These are phyloP conservation scores for Encephalitozoon intestinalis DNA, from an alignment of 371 early-diverging fungal genomes.

Conservation along the genomic window DNA sequence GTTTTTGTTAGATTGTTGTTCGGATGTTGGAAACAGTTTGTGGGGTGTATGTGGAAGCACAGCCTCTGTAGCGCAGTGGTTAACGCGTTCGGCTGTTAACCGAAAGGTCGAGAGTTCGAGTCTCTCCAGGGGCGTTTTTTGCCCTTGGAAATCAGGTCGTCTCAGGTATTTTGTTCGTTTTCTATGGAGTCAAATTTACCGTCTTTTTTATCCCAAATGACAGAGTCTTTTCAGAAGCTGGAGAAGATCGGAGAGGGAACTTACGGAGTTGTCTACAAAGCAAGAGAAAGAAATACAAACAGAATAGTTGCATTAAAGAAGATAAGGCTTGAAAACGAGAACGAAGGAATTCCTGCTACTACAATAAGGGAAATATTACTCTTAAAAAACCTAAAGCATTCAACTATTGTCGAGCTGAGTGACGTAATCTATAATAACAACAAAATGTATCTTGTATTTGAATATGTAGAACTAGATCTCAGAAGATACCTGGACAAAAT, in stretches of 20 bases:
- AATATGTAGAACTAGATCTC: conserved; percentile 93
- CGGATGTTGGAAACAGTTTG: neutral
- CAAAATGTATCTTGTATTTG: conserved; percentile 90
- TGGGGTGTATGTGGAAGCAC: no score
- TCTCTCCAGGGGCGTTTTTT: conserved; percentile 9
- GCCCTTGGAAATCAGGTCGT: no score
- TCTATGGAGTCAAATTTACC: neutral
- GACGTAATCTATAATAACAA: conserved; percentile 94
- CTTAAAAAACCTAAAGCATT: conserved; percentile 80
- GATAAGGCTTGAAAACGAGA: conserved; percentile 82
- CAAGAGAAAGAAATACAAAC: conserved; percentile 71
- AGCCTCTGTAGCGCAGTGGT: conserved; percentile 18
- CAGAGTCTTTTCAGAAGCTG: conserved; percentile 65
- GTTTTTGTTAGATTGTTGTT: conserved; percentile 58
- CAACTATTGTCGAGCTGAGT: conserved; percentile 75
- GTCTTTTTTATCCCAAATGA: conserved; percentile 15
- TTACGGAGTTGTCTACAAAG: conserved; percentile 98
- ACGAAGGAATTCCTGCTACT: conserved; percentile 87
- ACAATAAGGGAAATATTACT: conserved; percentile 87
- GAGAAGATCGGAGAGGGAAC: conserved; percentile 96
- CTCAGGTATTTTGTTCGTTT: neutral
- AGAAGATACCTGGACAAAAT: conserved; percentile 76
- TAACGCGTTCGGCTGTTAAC: conserved; percentile 20
- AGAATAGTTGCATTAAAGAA: conserved; percentile 92
- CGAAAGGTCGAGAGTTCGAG: conserved; percentile 20